Percentiles rank a stretch among this genome's conserved stretches.
phyloP scores from a whole-genome alignment of 2,329 filamentous ascomycete genomes.

The Alternaria burnsii region DNA sequence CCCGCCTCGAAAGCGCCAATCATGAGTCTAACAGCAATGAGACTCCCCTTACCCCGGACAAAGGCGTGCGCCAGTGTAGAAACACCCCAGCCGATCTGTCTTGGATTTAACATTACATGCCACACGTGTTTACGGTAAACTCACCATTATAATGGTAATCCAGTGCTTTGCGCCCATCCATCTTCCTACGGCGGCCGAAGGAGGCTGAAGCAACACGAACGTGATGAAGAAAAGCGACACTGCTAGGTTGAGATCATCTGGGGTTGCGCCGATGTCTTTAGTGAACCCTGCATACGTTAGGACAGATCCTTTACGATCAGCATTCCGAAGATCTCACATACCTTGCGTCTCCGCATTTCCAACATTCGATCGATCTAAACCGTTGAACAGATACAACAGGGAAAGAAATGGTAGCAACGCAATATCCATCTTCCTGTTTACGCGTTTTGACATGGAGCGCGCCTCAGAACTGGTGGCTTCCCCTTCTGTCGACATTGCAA shows the following conservation, averaged over 20 bases:
- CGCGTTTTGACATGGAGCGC: conserved; percentile 9
- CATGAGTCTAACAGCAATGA: conserved; percentile 33
- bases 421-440: conserved; percentile 34
- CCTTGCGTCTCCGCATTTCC: conserved; percentile 40
- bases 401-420: conserved; percentile 32
- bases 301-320: conserved; percentile 5
- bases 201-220: conserved; percentile 35
- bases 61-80: conserved; percentile 36
- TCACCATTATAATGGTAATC: conserved; percentile 30
- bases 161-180: conserved; percentile 33
- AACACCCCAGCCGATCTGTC: conserved; percentile 35
- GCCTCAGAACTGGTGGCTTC: neutral
- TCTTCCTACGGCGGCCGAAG: conserved; percentile 29
- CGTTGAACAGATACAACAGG: conserved; percentile 35
- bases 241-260: conserved; percentile 35
- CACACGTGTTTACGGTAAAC: neutral
- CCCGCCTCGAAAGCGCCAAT: conserved; percentile 61
- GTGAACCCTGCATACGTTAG: conserved; percentile 27
- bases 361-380: conserved; percentile 35
- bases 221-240: conserved; percentile 38
- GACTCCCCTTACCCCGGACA: conserved; percentile 24
- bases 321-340: conserved; percentile 8
- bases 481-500: neutral
- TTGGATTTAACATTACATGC: conserved; percentile 3
- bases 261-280: conserved; percentile 29